Conservation (phyloP, 176 grass and related monocot species). For the Eremochloa ophiuroides region DNA sequence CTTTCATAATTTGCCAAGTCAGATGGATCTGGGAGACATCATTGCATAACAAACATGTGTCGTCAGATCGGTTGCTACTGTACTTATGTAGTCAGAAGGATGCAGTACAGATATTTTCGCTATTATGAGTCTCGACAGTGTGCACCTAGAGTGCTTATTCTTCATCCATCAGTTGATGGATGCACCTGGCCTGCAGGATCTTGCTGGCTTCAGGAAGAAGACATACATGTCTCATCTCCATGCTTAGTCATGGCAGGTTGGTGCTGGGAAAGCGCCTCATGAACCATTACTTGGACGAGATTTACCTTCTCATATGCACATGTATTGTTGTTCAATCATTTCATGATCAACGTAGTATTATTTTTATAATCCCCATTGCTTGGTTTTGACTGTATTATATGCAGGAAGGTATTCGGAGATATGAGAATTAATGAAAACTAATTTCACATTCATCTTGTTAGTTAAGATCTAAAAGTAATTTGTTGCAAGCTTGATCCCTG, state of each 20-base stretch:
- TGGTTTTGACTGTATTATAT: slow-evolving; percentile 29
- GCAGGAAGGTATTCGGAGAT: slow-evolving; percentile 16
- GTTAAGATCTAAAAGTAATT: background rate
- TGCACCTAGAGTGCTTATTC: slow-evolving; percentile 10
- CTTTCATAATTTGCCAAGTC: slow-evolving; percentile 10
- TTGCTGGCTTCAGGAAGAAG: slow-evolving; percentile 17
- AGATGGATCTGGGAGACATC: slow-evolving; percentile 21
- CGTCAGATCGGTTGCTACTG: slow-evolving; percentile 7
- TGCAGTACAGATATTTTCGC: slow-evolving; percentile 16
- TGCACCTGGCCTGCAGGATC: slow-evolving; percentile 1
- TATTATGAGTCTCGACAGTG: background rate
- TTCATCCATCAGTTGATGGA: too few relatives aligned
- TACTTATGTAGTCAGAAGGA: slow-evolving; percentile 19
- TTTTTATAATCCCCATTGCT: slow-evolving; percentile 1
- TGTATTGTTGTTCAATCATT: slow-evolving; percentile 18
- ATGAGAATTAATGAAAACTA: slow-evolving; percentile 11
- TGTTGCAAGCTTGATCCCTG: background rate
- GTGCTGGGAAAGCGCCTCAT: slow-evolving; percentile 26
- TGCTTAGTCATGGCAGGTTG: slow-evolving; percentile 19
- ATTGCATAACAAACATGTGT: slow-evolving; percentile 34
- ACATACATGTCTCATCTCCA: slow-evolving; percentile 1
- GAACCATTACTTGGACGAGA: slow-evolving; percentile 37
- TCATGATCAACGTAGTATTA: background rate
- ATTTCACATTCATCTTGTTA: slow-evolving; percentile 5
- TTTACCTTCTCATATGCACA: slow-evolving; percentile 20